Base-by-base conservation (phyloP, 1,139 yeast species). In the Kodamaea fungicola region DNA sequence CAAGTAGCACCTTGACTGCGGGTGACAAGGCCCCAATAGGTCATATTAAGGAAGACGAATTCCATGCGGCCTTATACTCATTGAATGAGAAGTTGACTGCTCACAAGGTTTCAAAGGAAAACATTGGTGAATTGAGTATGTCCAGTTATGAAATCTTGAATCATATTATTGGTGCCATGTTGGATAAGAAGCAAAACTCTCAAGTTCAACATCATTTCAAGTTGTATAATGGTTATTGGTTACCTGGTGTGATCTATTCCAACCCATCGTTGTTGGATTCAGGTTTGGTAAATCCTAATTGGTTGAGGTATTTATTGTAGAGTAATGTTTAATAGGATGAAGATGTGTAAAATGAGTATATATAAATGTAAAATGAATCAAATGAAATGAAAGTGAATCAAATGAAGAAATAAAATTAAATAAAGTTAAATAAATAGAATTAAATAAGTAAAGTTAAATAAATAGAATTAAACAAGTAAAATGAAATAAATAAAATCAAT, bases 201-300 rank as follows among this genome's bases (percentile, higher is more conserved):
- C 45, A 54, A 2, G 55, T 54, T 7, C 56, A 55, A 32, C 56
- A 58, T 25, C 51, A 53, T 37, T 70, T 70, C 50, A 53, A 67
- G 31, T 52, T 67, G 38, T 63, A 67, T 50, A 71, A 70, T 43
- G 54, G 56, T 34, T 54, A 56, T 41, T 71, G 76, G 76, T 51
- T 71, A 33, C 69, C 71, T 10, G 71, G 64, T 13, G 49, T 67
- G 42, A 59, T 70, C 8, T 69, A 64, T 41, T 59, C 70, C 34
- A 71, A 71, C 41, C 76, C 76, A 2, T 55, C 65, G 10, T 57
- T 71, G 34, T 50, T 71, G 25, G 72, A 66, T 37, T 52, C 52
- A 24, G 67, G 64, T 4, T 52, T 68, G 37, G 51, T 71, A 19
- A 56, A 61, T 38, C 52, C 56, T 31, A 55, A 57, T 41, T 71